Percentiles rank a stretch among this genome's conserved stretches.
Evolutionary conservation across 345 rosid genomes (phyloP).

Genomic region (Tarenaya hassleriana): DNA sequence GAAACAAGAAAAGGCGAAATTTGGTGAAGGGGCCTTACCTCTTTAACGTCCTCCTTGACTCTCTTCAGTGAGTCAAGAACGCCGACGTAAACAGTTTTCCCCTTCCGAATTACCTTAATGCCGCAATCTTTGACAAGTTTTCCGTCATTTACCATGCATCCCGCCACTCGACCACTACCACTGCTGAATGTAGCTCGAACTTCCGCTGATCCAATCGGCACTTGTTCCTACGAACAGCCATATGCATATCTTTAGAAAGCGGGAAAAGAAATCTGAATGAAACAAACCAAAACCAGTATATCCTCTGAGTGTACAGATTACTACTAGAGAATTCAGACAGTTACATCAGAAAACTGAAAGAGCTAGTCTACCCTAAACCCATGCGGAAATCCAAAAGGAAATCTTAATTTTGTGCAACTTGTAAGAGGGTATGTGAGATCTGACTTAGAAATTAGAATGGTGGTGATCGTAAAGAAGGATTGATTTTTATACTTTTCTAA

Average conservation of each 20-base stretch:
- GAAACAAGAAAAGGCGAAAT: not conserved
- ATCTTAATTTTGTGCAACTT: too few species aligned
- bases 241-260: conserved; percentile 21
- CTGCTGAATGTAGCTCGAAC: conserved; percentile 92
- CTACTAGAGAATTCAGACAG: too few species aligned
- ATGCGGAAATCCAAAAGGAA: too few species aligned
- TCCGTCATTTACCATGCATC: conserved; percentile 94
- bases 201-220: conserved; percentile 74
- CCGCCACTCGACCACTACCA: conserved; percentile 97
- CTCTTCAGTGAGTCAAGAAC: conserved; percentile 78
- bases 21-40: conserved; percentile 41
- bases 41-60: conserved; percentile 84
- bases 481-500: too few species aligned
- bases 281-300: too few species aligned
- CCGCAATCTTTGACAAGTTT: conserved; percentile 84
- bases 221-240: conserved; percentile 60
- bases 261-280: too few species aligned
- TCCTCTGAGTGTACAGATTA: too few species aligned
- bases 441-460: too few species aligned
- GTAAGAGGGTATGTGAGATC: not conserved
- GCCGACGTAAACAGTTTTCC: conserved; percentile 61
- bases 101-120: conserved; percentile 59
- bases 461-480: too few species aligned
- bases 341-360: too few species aligned
- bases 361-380: too few species aligned